A percentile compares a stretch with the other conserved stretches of the same genome.
phyloP scores from a whole-genome alignment of 1,284 basidiomycete species.

The Pseudozyma hubeiensis region DNA sequence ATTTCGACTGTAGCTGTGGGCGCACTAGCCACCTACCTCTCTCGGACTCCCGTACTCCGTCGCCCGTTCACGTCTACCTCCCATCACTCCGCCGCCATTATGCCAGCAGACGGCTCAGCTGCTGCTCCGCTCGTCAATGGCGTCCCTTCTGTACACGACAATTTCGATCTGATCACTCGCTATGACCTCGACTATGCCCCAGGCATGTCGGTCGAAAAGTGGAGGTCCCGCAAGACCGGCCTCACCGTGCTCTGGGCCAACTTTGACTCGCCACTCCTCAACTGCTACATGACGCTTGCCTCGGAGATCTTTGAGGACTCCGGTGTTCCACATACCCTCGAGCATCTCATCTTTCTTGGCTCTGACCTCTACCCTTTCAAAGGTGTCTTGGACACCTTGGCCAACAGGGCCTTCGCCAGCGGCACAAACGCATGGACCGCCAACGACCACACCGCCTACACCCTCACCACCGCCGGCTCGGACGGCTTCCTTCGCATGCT shows the following conservation, averaged over 20 bases:
- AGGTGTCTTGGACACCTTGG: constrained; percentile 95
- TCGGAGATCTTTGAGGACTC: constrained; percentile 80
- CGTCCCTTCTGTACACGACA: constrained; percentile 70
- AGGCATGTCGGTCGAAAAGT: constrained; percentile 82
- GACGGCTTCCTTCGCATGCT: constrained; percentile 94
- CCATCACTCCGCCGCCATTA: constrained; percentile 11
- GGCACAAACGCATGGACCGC: constrained; percentile 78
- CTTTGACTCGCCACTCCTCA: constrained; percentile 82
- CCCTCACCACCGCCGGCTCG: constrained; percentile 94
- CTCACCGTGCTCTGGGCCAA: constrained; percentile 74
- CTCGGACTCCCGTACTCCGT: constrained; percentile 1
- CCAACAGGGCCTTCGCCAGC: constrained; percentile 93
- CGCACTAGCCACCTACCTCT: constrained; percentile 14
- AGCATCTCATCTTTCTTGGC: constrained; percentile 67
- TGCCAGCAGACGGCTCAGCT: constrained; percentile 29
- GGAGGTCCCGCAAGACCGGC: constrained; percentile 82
- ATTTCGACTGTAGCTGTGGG: constrained; percentile 16
- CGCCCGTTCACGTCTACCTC: constrained; percentile 19
- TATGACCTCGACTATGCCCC: constrained; percentile 78
- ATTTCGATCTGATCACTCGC: constrained; percentile 82
- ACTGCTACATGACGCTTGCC: constrained; percentile 90
- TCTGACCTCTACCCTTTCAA: constrained; percentile 81
- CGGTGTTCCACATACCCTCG: constrained; percentile 69
- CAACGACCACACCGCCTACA: constrained; percentile 79
- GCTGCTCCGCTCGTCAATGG: constrained; percentile 8